A percentile compares a stretch with the other conserved stretches of the same genome.
phyloP scores from a whole-genome alignment of 2,329 filamentous ascomycete genomes.

The Penicillium crustosum region DNA sequence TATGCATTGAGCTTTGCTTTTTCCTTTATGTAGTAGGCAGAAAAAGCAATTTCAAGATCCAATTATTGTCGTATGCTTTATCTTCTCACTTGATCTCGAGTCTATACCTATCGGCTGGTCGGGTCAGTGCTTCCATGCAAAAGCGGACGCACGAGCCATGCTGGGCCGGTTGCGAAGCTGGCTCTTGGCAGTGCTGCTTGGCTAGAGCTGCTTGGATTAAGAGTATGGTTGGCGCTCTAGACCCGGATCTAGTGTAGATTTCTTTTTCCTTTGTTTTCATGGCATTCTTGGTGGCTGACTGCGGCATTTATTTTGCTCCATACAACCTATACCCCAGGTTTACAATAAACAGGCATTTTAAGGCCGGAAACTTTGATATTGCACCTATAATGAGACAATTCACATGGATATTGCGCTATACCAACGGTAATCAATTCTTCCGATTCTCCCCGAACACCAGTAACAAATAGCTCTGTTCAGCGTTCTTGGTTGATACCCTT shows the following conservation, averaged over 20 bases:
- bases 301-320: not conserved
- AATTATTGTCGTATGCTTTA: not conserved
- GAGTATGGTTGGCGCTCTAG: not conserved
- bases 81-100: not conserved
- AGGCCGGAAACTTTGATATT: not conserved
- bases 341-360: not conserved
- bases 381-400: not conserved
- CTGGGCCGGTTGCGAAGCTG: not conserved
- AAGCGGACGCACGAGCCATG: constrained; percentile 6
- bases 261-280: not conserved
- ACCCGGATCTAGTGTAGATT: not conserved
- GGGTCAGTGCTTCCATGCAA: not conserved
- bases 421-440: not conserved
- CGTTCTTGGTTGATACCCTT: constrained; percentile 7
- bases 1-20: not conserved
- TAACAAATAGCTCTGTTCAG: not conserved
- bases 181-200: constrained; percentile 5
- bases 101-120: constrained; percentile 1
- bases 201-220: not conserved
- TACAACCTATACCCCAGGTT: not conserved
- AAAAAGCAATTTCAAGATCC: not conserved
- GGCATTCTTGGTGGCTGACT: constrained; percentile 1
- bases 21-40: not conserved
- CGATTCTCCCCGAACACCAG: not conserved
- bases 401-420: constrained; percentile 3